Evolutionary conservation across 805 yeast species (phyloP).

Genomic region (Candida gorgasii): DNA sequence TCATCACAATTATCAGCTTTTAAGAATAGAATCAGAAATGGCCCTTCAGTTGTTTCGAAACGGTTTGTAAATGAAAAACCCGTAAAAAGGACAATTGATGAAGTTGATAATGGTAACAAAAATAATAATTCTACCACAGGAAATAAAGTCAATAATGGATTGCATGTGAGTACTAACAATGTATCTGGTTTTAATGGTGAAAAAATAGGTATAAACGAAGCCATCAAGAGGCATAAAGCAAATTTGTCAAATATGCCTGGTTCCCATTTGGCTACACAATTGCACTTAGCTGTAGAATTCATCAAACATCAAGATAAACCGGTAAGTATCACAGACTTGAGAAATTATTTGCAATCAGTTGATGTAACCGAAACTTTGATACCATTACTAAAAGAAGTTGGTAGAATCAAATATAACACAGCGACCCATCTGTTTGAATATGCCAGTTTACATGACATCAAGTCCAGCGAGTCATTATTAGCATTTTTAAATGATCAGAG

Average conservation of each 20-base stretch:
- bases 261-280: slow-evolving; percentile 79
- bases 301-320: slow-evolving; percentile 75
- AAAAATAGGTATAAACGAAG: slow-evolving; percentile 25
- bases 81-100: slow-evolving; percentile 9
- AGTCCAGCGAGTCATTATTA: slow-evolving; percentile 74
- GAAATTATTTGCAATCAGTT: slow-evolving; percentile 63
- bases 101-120: slow-evolving; percentile 3
- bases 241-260: slow-evolving; percentile 33
- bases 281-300: slow-evolving; percentile 88
- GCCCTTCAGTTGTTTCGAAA: slow-evolving; percentile 41
- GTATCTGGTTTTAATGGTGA: neutral
- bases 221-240: slow-evolving; percentile 34
- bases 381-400: slow-evolving; percentile 71
- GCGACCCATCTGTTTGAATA: slow-evolving; percentile 72
- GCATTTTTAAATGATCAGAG: slow-evolving; percentile 74
- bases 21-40: slow-evolving; percentile 45
- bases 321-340: slow-evolving; percentile 62
- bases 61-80: slow-evolving; percentile 18
- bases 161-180: slow-evolving; percentile 6
- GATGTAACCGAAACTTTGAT: slow-evolving; percentile 64
- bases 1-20: slow-evolving; percentile 48
- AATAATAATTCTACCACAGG: neutral
- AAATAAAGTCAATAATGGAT: slow-evolving; percentile 1
- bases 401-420: slow-evolving; percentile 70
- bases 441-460: slow-evolving; percentile 84